Conservation (phyloP, 768 basidiomycete genomes). For the Albatrellus ellisii region DNA sequence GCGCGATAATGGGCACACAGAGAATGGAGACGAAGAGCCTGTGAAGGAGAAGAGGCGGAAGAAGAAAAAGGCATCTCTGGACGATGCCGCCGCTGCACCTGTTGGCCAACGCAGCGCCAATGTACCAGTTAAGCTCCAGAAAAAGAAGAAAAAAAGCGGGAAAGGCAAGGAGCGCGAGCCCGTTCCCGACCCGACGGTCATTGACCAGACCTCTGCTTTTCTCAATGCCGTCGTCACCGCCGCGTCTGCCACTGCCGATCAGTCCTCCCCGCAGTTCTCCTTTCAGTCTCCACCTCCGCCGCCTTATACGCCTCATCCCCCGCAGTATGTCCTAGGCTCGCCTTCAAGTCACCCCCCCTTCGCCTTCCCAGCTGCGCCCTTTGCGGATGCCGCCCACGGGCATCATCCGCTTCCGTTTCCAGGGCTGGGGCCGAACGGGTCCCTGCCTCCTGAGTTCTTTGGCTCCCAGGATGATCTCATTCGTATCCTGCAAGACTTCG, state of each 20-base stretch:
- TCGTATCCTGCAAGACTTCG: slow-evolving; percentile 59
- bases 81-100: slow-evolving; percentile 13
- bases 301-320: slow-evolving; percentile 4
- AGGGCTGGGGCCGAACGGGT: slow-evolving; percentile 9
- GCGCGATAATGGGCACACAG: slow-evolving; percentile 10
- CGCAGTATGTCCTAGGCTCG: neutral
- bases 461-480: slow-evolving; percentile 63
- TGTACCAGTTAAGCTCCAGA: slow-evolving; percentile 18
- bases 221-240: slow-evolving; percentile 55
- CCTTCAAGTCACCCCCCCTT: neutral
- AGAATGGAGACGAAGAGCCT: slow-evolving; percentile 1
- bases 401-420: neutral
- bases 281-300: slow-evolving; percentile 6
- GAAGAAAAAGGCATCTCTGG: slow-evolving; percentile 18
- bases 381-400: slow-evolving; percentile 23
- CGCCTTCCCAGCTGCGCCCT: no score
- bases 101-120: slow-evolving; percentile 13
- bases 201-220: slow-evolving; percentile 33
- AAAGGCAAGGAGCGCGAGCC: slow-evolving; percentile 25
- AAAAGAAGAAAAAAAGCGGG: slow-evolving; percentile 23
- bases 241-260: slow-evolving; percentile 31
- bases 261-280: slow-evolving; percentile 11
- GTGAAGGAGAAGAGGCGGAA: slow-evolving; percentile 16
- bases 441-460: slow-evolving; percentile 23
- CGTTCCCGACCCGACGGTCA: slow-evolving; percentile 12